A percentile compares a stretch with the other conserved stretches of the same genome.
Conservation (phyloP, 164 flowering plant species). For the Protea cynaroides region DNA sequence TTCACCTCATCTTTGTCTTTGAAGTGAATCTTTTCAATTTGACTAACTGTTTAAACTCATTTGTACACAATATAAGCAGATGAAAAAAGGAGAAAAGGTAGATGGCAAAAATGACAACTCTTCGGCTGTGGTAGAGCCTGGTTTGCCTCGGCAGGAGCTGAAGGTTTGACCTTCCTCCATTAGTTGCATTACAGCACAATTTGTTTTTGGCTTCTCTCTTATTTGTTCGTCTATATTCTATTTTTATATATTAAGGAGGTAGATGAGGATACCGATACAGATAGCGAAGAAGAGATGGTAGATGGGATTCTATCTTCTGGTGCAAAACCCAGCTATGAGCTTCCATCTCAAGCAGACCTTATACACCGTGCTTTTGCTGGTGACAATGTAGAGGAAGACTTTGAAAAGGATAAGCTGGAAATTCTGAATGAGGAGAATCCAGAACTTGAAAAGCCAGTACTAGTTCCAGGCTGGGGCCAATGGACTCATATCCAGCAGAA, state of each 20-base stretch:
- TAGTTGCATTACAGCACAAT: not conserved
- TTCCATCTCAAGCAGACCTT: slow-evolving; percentile 86
- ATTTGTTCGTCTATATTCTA: slow-evolving; percentile 1
- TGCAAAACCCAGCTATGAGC: slow-evolving; percentile 44
- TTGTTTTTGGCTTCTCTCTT: not conserved
- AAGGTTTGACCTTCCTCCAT: slow-evolving; percentile 30
- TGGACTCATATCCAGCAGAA: slow-evolving; percentile 77
- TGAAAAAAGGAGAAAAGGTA: slow-evolving; percentile 20
- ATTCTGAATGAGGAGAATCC: slow-evolving; percentile 77
- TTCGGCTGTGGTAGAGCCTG: slow-evolving; percentile 12
- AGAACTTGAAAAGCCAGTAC: slow-evolving; percentile 78
- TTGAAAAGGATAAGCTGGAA: slow-evolving; percentile 62
- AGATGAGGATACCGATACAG: slow-evolving; percentile 51
- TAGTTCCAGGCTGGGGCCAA: slow-evolving; percentile 96
- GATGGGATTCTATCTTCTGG: slow-evolving; percentile 75
- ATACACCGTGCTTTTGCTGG: slow-evolving; percentile 86
- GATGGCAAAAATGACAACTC: slow-evolving; percentile 17
- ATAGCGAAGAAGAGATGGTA: slow-evolving; percentile 68
- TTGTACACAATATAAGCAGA: slow-evolving; percentile 25
- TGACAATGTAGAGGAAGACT: slow-evolving; percentile 92
- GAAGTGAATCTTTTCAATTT: not conserved
- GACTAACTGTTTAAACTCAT: not conserved
- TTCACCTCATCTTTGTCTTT: not conserved
- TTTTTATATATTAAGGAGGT: slow-evolving; percentile 28
- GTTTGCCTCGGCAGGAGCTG: slow-evolving; percentile 18